These are phyloP conservation scores for Polychytrium aggregatum DNA, from an alignment of 192 early-diverging fungal species.

Conservation along the genomic window DNA sequence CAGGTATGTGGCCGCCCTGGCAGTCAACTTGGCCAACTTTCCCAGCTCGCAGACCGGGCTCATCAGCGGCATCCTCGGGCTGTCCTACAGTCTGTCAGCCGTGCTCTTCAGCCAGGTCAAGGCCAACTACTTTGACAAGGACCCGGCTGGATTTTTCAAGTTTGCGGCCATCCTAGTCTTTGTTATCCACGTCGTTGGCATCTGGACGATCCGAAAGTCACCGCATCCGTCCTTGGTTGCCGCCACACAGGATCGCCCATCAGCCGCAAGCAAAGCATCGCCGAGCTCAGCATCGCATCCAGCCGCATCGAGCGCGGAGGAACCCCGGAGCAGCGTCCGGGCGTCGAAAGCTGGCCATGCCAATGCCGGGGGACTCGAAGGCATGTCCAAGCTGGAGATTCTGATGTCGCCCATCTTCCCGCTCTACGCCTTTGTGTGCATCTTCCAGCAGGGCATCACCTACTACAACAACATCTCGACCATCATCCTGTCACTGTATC, in stretches of 20 bases:
- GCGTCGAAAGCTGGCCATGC: too few relatives aligned
- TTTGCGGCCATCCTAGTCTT: slow-evolving; percentile 9
- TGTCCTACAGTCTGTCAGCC: slow-evolving; percentile 23
- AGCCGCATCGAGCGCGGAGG: too few relatives aligned
- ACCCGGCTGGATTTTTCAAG: slow-evolving; percentile 9
- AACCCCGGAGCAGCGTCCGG: too few relatives aligned
- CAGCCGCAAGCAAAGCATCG: too few relatives aligned
- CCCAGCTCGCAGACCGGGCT: slow-evolving; percentile 7
- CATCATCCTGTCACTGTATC: slow-evolving; percentile 5
- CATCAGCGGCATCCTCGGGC: slow-evolving; percentile 13
- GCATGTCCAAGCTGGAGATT: slow-evolving; percentile 15
- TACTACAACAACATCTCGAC: slow-evolving; percentile 19
- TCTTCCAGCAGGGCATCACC: slow-evolving; percentile 15
- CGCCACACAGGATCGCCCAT: too few relatives aligned
- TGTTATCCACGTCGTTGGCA: slow-evolving; percentile 5
- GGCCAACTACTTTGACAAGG: neutral
- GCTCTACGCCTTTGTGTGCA: slow-evolving; percentile 12
- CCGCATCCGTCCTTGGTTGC: too few relatives aligned
- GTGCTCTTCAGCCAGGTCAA: slow-evolving; percentile 16
- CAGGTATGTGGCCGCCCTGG: slow-evolving; percentile 19
- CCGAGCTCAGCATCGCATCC: too few relatives aligned
- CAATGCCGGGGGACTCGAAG: too few relatives aligned
- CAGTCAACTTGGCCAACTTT: slow-evolving; percentile 14
- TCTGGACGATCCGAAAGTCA: slow-evolving; percentile 4
- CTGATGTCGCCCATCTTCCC: slow-evolving; percentile 16